Percentiles rank a stretch among this genome's conserved stretches.
These are phyloP conservation scores for Oleoguttula mirabilis DNA, from an alignment of 495 filamentous ascomycete species.

Conservation along the genomic window DNA sequence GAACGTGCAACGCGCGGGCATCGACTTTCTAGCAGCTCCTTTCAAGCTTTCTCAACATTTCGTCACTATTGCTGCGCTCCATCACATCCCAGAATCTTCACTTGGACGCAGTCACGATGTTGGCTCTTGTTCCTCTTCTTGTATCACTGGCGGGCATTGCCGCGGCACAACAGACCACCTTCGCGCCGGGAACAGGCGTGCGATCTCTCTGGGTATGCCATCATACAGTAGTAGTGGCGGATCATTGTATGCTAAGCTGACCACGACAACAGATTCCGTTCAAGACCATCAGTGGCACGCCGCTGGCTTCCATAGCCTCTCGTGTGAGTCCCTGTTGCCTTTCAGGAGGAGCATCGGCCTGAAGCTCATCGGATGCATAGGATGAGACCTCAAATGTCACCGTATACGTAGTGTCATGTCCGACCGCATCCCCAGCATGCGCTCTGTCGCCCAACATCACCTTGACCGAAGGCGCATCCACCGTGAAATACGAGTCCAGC, in stretches of 20 bases:
- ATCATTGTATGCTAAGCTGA: too few species aligned
- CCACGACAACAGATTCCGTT: constrained; percentile 15
- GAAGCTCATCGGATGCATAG: too few species aligned
- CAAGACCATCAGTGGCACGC: constrained; percentile 6
- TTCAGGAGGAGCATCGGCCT: too few species aligned
- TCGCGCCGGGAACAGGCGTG: constrained; percentile 4
- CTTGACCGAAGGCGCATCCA: constrained; percentile 7
- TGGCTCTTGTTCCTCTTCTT: not conserved
- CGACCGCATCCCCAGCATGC: constrained; percentile 6
- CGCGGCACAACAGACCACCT: constrained; percentile 4
- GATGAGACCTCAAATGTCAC: not conserved
- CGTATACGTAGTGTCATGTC: constrained; percentile 8
- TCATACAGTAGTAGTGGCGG: too few species aligned
- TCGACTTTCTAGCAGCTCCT: too few species aligned
- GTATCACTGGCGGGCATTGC: not conserved
- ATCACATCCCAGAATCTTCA: too few species aligned
- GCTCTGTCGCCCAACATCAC: constrained; percentile 9
- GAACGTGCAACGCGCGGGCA: too few species aligned
- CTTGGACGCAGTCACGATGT: too few species aligned
- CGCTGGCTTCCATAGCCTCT: constrained; percentile 2
- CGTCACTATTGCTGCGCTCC: too few species aligned
- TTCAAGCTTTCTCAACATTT: too few species aligned
- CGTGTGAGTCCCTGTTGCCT: not conserved
- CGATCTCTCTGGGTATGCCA: constrained; percentile 13
- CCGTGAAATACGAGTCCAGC: not conserved